phyloP scores from a whole-genome alignment of 164 flowering plant genomes.

The Umbellularia californica region DNA sequence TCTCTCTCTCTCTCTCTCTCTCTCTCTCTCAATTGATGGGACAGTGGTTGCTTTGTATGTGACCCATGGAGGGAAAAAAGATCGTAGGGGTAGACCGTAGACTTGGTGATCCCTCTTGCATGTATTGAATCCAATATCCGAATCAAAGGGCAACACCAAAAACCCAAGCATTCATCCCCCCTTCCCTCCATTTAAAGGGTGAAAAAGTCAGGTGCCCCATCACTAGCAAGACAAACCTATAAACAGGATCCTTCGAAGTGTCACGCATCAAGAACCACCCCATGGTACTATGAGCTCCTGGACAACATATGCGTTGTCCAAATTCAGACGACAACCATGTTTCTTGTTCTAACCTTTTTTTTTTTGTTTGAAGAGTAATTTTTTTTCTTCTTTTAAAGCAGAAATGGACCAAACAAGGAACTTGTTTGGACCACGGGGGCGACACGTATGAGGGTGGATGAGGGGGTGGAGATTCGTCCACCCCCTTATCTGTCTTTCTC shows the following conservation, averaged over 20 bases:
- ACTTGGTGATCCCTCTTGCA: not conserved
- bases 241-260: not conserved
- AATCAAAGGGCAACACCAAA: not conserved
- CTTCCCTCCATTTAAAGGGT: not conserved
- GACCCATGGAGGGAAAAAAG: too few relatives aligned
- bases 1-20: too few relatives aligned
- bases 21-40: too few relatives aligned
- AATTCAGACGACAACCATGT: not conserved
- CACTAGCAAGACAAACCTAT: not conserved
- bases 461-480: too few relatives aligned
- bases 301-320: not conserved
- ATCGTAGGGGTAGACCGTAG: too few relatives aligned
- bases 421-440: too few relatives aligned
- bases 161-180: not conserved
- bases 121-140: not conserved
- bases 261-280: not conserved
- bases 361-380: too few relatives aligned
- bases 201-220: not conserved
- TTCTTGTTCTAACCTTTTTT: not conserved
- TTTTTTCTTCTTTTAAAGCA: too few relatives aligned
- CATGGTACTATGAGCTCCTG: not conserved
- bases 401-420: too few relatives aligned
- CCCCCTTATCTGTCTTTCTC: too few relatives aligned
- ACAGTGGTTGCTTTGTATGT: too few relatives aligned
- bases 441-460: too few relatives aligned